These are phyloP conservation scores for Paraphoma chrysanthemicola DNA, from an alignment of 2,329 filamentous ascomycete genomes.

Conservation along the genomic window DNA sequence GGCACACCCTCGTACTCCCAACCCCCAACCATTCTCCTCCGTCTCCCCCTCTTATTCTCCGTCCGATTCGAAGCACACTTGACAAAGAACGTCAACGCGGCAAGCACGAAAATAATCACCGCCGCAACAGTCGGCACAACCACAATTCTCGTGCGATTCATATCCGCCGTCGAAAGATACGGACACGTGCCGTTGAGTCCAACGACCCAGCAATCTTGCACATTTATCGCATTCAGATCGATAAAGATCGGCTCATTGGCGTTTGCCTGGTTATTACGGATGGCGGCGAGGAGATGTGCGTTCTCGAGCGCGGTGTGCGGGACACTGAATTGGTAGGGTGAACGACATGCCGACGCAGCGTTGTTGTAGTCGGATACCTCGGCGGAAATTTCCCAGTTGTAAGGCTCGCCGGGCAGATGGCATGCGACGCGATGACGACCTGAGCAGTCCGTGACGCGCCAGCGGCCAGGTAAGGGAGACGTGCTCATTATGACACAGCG, in stretches of 20 bases:
- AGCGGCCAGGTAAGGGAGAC: conserved; percentile 58
- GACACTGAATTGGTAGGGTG: conserved; percentile 59
- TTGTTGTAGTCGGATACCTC: conserved; percentile 53
- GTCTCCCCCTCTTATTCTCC: conserved; percentile 58
- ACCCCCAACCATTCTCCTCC: conserved; percentile 57
- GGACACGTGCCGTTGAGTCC: conserved; percentile 65
- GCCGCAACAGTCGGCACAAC: conserved; percentile 68
- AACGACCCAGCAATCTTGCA: conserved; percentile 65
- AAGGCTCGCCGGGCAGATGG: conserved; percentile 61
- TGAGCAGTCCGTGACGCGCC: conserved; percentile 65
- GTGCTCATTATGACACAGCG: conserved; percentile 65
- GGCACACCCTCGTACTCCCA: conserved; percentile 76
- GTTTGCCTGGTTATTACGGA: conserved; percentile 12
- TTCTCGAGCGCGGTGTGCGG: conserved; percentile 71
- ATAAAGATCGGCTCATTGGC: conserved; percentile 56
- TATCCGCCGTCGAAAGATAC: conserved; percentile 57
- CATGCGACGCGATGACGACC: conserved; percentile 62
- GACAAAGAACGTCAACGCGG: conserved; percentile 66
- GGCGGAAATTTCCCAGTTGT: conserved; percentile 62
- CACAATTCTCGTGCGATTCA: conserved; percentile 56
- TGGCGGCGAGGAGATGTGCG: conserved; percentile 57
- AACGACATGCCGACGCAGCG: conserved; percentile 55
- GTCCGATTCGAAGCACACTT: conserved; percentile 69
- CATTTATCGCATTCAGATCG: conserved; percentile 66
- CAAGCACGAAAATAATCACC: conserved; percentile 67